Conservation (phyloP, 495 filamentous ascomycete genomes). For the Neurospora tetraspora region DNA sequence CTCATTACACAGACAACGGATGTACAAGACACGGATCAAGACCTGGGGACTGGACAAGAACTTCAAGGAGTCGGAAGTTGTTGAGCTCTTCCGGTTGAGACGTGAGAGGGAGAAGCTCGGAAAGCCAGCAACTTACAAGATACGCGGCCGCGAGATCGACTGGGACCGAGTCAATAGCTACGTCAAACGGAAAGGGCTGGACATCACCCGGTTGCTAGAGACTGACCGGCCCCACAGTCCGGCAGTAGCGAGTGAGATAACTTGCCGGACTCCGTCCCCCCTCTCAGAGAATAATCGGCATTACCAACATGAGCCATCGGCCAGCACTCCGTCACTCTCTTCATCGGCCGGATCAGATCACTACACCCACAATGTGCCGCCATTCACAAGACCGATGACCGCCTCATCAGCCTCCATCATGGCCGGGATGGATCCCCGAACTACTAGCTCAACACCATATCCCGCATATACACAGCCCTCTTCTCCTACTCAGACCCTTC, state of each 20-base stretch:
- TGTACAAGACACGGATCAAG: slow-evolving; percentile 29
- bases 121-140: slow-evolving; percentile 16
- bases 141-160: slow-evolving; percentile 21
- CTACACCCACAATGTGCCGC: background rate
- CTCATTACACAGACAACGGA: slow-evolving; percentile 15
- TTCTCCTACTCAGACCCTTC: background rate
- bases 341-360: background rate
- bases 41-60: slow-evolving; percentile 30
- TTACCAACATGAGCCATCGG: background rate
- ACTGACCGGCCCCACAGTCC: background rate
- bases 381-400: background rate
- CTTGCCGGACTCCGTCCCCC: slow-evolving; percentile 13
- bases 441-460: background rate
- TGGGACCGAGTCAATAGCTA: slow-evolving; percentile 21
- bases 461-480: background rate
- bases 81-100: slow-evolving; percentile 18
- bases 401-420: background rate
- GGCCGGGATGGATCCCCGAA: background rate
- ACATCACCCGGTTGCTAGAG: slow-evolving; percentile 10
- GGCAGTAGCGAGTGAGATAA: slow-evolving; percentile 6
- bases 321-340: background rate
- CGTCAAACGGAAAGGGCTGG: slow-evolving; percentile 18
- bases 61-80: slow-evolving; percentile 22
- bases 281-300: background rate
- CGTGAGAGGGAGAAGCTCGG: slow-evolving; percentile 18